Base-by-base conservation (phyloP, 306 rosid species). In the Benincasa hispida region DNA sequence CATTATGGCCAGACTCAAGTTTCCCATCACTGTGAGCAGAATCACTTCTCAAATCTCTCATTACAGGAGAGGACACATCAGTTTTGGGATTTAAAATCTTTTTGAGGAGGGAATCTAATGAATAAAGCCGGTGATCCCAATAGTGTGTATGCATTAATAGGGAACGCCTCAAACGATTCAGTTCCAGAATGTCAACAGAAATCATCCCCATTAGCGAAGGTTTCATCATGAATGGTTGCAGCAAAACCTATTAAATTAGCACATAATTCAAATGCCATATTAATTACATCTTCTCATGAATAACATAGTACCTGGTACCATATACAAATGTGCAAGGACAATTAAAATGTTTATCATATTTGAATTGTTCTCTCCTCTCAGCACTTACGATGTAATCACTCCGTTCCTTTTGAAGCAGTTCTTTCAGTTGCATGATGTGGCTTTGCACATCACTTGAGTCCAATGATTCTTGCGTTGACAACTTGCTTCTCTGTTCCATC, bases 101-200 rank as follows among this genome's bases (percentile, higher is more conserved):
- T 79, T 82, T 85, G 47, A 92, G 85, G 74, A 86, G 88, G 45
- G 91, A 82, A 78, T 92, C 88, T 81, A 95, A 76, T 21, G 89
- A 88, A 83, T 69, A 78, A 60, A 92, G 87, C 67, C 83, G 89
- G 75, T 82, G 96, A 89, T 95, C 99, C 99, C 99, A 95, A 72
- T 89, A 87, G 83, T 85, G 89, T 37, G 96, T 89, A 76, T 86
- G 84, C 82, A 95, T 88, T 79, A 92, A 86, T 84, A 95, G 96
- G 75, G 97, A 83, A 6, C 88, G 93, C 72, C 91, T 89, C 82
- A 92, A 55, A 75, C 87, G 90, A 88, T 95, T 95, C 77, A 95
- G 80, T 79, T 89, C 93, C 75, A 95, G 84, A 82, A 88, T 80
- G 78, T 92, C 99, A 55, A 81, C 74, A 73, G 81, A 61, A 68